Evolutionary conservation across 1,139 yeast species (phyloP), one percentile per base, ranked within the genome.

Genomic region (Suhomyces wounanorum): DNA sequence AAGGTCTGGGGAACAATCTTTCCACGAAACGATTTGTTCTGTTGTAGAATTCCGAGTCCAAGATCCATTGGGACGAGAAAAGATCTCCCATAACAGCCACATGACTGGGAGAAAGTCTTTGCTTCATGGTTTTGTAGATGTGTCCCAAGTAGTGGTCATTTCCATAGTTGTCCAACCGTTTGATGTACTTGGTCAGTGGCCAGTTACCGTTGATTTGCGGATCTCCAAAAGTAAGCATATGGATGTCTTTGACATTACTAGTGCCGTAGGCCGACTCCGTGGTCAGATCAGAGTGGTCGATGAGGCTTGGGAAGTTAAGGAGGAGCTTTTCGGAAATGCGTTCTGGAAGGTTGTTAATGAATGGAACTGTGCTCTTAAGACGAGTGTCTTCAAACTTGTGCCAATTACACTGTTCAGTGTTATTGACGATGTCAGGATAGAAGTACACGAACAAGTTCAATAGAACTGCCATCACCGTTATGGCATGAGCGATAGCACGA

Each of bases 21-120:
- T 82, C 82, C 49, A 83, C 81, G 63, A 82, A 91, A 55, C 97
- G 73, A 54, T 75, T 77, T 0, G 94, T 89, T 53, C 99, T 78
- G 62, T 85, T 83, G 65, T 79, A 85, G 67, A 89, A 94, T 66
- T 92, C 98, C 14, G 84, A 79, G 68, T 91, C 97, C 40, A 79
- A 78, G 55, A 94, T 90, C 98, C 99, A 94, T 70, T 94, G 99
- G 13, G 95, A 87, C n/a, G 96, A 89, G 56, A 94, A 84, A 57
- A 90, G 76, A 68, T 94, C 99, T 1, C 99, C 99, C 84, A 94
- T 80, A 0, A 91, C 96, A 0, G 89, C 89, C 10, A 89, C 92
- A 66, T 86, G 92, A 28, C 85, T 79, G 1, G 99, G 99, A 3
- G 74, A 58, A 53, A 89, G 70, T 55, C 91, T 70, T 11, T 63